These are phyloP conservation scores for Herpetospermum pedunculosum DNA, from an alignment of 306 rosid genomes.

Conservation along the genomic window DNA sequence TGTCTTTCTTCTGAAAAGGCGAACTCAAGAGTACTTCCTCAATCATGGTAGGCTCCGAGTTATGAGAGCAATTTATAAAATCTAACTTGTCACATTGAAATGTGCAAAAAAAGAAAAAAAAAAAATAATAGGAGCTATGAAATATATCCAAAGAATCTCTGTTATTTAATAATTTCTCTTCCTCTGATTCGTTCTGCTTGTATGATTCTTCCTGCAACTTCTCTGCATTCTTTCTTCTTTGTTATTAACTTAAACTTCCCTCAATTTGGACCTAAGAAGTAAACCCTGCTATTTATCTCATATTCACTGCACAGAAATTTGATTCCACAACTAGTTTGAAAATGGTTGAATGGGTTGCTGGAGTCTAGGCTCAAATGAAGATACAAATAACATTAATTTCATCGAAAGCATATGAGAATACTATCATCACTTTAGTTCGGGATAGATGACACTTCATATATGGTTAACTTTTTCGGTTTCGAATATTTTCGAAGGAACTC, in stretches of 20 bases:
- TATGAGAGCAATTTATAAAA: neutral
- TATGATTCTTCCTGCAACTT: neutral
- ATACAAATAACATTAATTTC: neutral
- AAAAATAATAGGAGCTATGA: neutral
- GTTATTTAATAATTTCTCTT: neutral
- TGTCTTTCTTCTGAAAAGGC: too few species aligned
- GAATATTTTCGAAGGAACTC: neutral
- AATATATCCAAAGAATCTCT: neutral
- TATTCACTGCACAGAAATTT: neutral
- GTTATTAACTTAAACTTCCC: neutral
- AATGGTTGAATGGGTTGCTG: neutral
- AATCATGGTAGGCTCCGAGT: too few species aligned
- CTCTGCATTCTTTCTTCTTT: neutral
- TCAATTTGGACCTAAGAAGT: neutral
- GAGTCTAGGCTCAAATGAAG: neutral
- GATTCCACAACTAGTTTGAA: neutral
- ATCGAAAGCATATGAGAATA: too few species aligned
- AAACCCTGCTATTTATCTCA: neutral
- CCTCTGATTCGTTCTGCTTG: neutral
- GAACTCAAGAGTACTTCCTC: too few species aligned
- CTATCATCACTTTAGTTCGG: too few species aligned
- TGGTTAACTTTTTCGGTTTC: neutral
- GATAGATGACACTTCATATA: too few species aligned
- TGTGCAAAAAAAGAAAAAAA: neutral
- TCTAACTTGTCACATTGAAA: neutral